Evolutionary conservation across 306 rosid genomes (phyloP).

Genomic region (Abrus pulchellus): DNA sequence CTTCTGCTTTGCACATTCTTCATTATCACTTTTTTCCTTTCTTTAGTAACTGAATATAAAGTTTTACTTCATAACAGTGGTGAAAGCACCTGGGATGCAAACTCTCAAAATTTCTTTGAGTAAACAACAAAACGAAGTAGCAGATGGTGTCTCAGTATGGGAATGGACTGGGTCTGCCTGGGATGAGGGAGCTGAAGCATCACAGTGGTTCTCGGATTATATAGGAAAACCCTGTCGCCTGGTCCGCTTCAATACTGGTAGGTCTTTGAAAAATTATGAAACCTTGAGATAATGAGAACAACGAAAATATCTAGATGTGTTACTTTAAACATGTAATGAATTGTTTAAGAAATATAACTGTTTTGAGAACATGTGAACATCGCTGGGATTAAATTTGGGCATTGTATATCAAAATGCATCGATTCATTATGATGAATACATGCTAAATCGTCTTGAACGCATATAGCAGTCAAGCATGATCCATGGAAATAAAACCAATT

Average conservation of each 20-base stretch:
- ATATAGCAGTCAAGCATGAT: neutral
- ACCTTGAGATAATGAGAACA: constrained; percentile 16
- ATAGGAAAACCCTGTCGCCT: constrained; percentile 74
- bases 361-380: constrained; percentile 20
- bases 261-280: constrained; percentile 15
- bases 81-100: constrained; percentile 93
- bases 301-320: neutral
- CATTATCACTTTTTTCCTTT: constrained; percentile 12
- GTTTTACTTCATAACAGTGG: constrained; percentile 55
- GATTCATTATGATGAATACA: neutral
- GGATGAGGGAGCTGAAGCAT: constrained; percentile 83
- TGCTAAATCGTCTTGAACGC: neutral
- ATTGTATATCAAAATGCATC: neutral
- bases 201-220: constrained; percentile 81
- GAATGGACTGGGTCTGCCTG: constrained; percentile 91
- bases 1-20: constrained; percentile 19
- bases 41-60: constrained; percentile 27
- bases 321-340: constrained; percentile 17
- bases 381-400: neutral
- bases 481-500: neutral
- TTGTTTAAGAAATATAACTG: constrained; percentile 28
- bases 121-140: constrained; percentile 54
- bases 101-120: constrained; percentile 73
- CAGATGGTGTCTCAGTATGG: constrained; percentile 79
- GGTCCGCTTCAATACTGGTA: constrained; percentile 86